A percentile compares a stretch with the other conserved stretches of the same genome.
phyloP scores from a whole-genome alignment of 306 rosid genomes.

The Inga leiocalycina region DNA sequence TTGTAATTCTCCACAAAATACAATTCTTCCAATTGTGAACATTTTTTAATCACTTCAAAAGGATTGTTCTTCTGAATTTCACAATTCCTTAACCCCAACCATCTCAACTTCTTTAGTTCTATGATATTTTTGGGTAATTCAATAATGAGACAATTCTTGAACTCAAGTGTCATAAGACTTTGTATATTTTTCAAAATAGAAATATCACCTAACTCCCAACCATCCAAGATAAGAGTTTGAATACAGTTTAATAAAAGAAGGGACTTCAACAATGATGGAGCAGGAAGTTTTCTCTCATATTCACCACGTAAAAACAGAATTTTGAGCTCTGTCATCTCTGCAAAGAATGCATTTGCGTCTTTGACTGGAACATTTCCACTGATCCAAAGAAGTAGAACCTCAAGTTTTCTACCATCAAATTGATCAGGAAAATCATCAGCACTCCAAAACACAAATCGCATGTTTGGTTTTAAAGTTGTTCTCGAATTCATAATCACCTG shows the following conservation, averaged over 20 bases:
- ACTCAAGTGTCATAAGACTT: background rate
- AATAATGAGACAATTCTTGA: background rate
- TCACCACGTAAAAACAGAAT: background rate
- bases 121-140: background rate
- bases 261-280: background rate
- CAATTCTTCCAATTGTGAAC: background rate
- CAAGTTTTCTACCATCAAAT: background rate
- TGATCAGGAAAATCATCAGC: too few species aligned
- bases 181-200: background rate
- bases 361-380: background rate
- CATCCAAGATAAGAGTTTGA: background rate
- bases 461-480: too few species aligned
- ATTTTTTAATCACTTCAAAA: constrained; percentile 1
- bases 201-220: background rate
- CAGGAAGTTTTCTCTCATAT: rapidly evolving
- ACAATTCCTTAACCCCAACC: constrained; percentile 14
- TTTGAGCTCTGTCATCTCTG: background rate
- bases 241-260: background rate
- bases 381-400: background rate
- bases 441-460: too few species aligned
- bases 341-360: background rate
- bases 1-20: background rate
- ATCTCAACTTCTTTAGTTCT: constrained; percentile 18
- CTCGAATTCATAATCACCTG: too few species aligned
- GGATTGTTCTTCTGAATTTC: background rate